Conservation (phyloP, 352 stramenopile species). For the Globisporangium canariense region DNA sequence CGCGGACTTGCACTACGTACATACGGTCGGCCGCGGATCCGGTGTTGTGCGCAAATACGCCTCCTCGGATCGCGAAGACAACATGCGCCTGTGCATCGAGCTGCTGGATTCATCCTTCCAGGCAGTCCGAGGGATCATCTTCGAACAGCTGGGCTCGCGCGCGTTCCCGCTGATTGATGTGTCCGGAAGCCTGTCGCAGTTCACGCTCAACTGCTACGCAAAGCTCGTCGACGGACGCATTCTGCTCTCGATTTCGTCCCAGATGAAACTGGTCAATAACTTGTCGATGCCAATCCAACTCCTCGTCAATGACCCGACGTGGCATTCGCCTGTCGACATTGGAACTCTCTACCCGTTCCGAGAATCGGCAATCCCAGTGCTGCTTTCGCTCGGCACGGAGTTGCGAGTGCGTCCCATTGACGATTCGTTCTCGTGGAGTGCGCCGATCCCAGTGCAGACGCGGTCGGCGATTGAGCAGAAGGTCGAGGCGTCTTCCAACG, state of each 20-base stretch:
- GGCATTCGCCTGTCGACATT: slow-evolving; percentile 68
- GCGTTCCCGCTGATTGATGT: slow-evolving; percentile 62
- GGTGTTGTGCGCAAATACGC: slow-evolving; percentile 74
- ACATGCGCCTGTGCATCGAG: slow-evolving; percentile 61
- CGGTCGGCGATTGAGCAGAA: slow-evolving; percentile 52
- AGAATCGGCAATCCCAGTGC: slow-evolving; percentile 66
- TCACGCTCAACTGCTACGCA: slow-evolving; percentile 56
- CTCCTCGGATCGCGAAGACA: slow-evolving; percentile 47
- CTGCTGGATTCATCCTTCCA: slow-evolving; percentile 59
- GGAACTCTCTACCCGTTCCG: slow-evolving; percentile 49
- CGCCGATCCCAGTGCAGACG: slow-evolving; percentile 75
- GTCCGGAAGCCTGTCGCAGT: slow-evolving; percentile 46
- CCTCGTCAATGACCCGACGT: slow-evolving; percentile 80
- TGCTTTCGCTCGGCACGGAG: slow-evolving; percentile 65
- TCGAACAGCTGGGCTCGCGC: slow-evolving; percentile 69
- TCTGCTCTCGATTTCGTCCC: slow-evolving; percentile 72
- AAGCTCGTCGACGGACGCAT: slow-evolving; percentile 78
- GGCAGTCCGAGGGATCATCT: slow-evolving; percentile 77
- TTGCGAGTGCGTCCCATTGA: slow-evolving; percentile 57
- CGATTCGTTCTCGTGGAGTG: slow-evolving; percentile 62
- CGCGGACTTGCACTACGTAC: slow-evolving; percentile 65
- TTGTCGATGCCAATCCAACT: slow-evolving; percentile 68
- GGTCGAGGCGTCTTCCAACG: slow-evolving; percentile 49
- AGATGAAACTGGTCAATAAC: slow-evolving; percentile 72
- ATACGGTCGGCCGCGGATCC: slow-evolving; percentile 49